Evolutionary conservation across 2,329 filamentous ascomycete species (phyloP), one percentile per base, ranked within the genome.

Genomic region (Paecilomyces sp.): DNA sequence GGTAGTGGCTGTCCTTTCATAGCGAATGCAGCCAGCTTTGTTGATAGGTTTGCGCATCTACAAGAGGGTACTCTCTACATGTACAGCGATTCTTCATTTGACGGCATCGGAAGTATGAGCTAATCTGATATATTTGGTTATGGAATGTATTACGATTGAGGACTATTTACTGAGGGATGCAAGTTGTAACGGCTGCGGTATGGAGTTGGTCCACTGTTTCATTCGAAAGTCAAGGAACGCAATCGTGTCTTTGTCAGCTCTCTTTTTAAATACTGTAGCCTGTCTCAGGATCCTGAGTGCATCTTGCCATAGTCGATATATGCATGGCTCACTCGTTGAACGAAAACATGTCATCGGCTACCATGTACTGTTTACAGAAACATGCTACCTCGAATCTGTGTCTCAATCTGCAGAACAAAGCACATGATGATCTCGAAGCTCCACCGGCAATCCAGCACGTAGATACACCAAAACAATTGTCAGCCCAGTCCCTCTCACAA

Each of bases 401-500:
- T 22, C 22, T 22, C 22, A 34, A 25, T 56, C 22, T 22, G 22
- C 54, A 59, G 13, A 13, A 30, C 54, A 18, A 56, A 57, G 22
- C 54, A 54, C 36, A 59, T 59, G 15, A 36, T 54, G 18, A 34
- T 57, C 11, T 54, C 58, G 11, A 59, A 52, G 28, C 54, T 41
- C 58, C 58, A 59, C 12, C 58, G 58, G 22, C 41, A 24, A 57
- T 59, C 58, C 30, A 59, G 30, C n/a, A 59, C 30, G 57, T 59
- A 59, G 22, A 59, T 57, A 30, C 54, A 59, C 58, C 58, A 59
- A 28, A 59, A 59, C 4, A 59, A 3, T 24, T 22, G 22, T 11
- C 53, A 15, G 58, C 58, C 22, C 34, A 22, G 25, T 7, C 12
- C 13, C 36, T 41, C n/a, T n/a, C n/a, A 28, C 3, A 28, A 28